Percentiles rank a stretch among this genome's conserved stretches.
Conservation (phyloP, 345 rosid genomes). For the Toxicodendron radicans region DNA sequence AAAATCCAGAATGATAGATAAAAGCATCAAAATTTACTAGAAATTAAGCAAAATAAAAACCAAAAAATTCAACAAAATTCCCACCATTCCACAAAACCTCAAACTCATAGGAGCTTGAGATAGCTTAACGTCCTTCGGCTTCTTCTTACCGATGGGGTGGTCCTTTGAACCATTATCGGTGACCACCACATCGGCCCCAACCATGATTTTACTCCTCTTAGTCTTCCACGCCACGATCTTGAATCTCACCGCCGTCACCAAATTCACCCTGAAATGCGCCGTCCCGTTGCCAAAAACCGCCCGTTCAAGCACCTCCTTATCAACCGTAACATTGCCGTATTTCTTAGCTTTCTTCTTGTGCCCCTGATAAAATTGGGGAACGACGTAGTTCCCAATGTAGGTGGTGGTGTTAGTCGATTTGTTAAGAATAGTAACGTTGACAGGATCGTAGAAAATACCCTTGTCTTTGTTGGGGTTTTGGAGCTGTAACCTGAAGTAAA, state of each 20-base stretch:
- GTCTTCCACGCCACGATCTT: slow-evolving; percentile 64
- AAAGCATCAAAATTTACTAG: slow-evolving; percentile 14
- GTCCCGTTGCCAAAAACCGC: slow-evolving; percentile 38
- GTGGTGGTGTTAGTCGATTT: neutral
- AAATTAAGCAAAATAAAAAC: slow-evolving; percentile 26
- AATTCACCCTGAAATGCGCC: slow-evolving; percentile 54
- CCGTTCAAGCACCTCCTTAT: slow-evolving; percentile 30
- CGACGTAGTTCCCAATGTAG: slow-evolving; percentile 21
- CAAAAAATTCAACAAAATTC: slow-evolving; percentile 17
- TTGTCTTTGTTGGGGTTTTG: slow-evolving; percentile 70
- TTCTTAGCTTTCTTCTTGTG: slow-evolving; percentile 65
- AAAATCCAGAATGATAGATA: neutral
- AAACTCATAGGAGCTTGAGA: slow-evolving; percentile 34
- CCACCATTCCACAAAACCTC: slow-evolving; percentile 10
- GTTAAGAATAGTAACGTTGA: slow-evolving; percentile 45
- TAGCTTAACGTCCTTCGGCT: slow-evolving; percentile 42
- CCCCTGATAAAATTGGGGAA: slow-evolving; percentile 57
- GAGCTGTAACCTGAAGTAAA: slow-evolving; percentile 46
- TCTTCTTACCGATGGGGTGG: neutral
- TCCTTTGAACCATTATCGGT: slow-evolving; percentile 34
- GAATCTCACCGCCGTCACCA: slow-evolving; percentile 64
- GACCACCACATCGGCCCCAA: slow-evolving; percentile 52
- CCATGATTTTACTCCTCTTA: slow-evolving; percentile 41
- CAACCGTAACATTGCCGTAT: slow-evolving; percentile 16
- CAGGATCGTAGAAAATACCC: slow-evolving; percentile 62